These are phyloP conservation scores for Nakazawaea anatomiae DNA, from an alignment of 805 yeast species.

Conservation along the genomic window DNA sequence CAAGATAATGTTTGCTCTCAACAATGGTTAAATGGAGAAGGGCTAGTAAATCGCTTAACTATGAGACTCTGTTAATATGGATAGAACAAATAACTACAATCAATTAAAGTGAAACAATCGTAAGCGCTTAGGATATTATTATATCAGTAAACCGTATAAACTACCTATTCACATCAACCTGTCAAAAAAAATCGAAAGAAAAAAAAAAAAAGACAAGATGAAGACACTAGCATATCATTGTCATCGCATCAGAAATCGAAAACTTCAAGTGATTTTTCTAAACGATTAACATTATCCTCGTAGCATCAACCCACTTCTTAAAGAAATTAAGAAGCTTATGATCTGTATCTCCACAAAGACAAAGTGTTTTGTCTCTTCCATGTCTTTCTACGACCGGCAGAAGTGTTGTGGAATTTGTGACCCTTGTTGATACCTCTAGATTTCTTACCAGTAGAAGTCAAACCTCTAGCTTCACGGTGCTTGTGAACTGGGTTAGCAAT, in stretches of 20 bases:
- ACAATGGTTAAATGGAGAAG: too few relatives aligned
- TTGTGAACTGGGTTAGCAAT: constrained; percentile 99
- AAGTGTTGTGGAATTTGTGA: constrained; percentile 97
- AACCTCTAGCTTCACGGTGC: constrained; percentile 99
- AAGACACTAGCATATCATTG: background rate
- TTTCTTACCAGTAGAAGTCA: constrained; percentile 96
- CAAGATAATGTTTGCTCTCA: too few relatives aligned
- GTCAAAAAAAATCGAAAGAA: background rate
- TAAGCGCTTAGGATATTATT: background rate
- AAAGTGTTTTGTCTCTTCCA: constrained; percentile 99
- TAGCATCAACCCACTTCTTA: background rate
- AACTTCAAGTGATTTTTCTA: background rate
- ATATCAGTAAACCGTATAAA: background rate
- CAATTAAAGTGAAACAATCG: too few relatives aligned
- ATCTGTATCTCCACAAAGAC: constrained; percentile 99
- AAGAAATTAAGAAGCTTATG: constrained; percentile 33
- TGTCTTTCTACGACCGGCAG: constrained; percentile 98
- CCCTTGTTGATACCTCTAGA: constrained; percentile 99
- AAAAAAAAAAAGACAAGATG: background rate
- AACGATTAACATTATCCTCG: background rate
- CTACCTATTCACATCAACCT: background rate
- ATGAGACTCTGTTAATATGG: too few relatives aligned
- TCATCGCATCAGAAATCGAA: background rate
- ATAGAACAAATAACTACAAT: too few relatives aligned
- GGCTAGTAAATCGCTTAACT: too few relatives aligned